Evolutionary conservation across 441 rosid species (phyloP).

Genomic region (Croton setiger): DNA sequence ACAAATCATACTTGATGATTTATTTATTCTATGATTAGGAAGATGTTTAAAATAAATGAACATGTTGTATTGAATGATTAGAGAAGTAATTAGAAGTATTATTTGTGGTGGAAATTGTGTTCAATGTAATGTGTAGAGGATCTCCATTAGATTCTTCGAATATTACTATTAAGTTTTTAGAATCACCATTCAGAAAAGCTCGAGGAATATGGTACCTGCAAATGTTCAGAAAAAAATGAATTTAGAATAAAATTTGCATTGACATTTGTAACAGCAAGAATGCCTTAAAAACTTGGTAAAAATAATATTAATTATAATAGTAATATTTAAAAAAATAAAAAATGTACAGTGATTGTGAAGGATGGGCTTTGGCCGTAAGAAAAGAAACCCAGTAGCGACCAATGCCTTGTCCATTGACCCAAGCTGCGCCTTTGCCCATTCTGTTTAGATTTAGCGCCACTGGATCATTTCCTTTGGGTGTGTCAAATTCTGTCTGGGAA

Average conservation of each 20-base stretch:
- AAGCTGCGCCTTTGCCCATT: constrained; percentile 84
- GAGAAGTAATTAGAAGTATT: constrained; percentile 17
- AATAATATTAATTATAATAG: too few relatives aligned
- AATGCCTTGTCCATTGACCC: constrained; percentile 76
- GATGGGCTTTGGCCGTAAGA: constrained; percentile 43
- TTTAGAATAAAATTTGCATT: too few relatives aligned
- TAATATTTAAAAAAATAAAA: background rate
- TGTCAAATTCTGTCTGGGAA: constrained; percentile 48
- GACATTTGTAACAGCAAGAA: too few relatives aligned
- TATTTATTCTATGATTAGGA: too few relatives aligned
- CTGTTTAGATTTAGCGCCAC: constrained; percentile 58
- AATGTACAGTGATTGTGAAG: constrained; percentile 53
- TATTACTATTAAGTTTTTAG: constrained; percentile 47
- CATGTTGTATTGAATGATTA: constrained; percentile 5
- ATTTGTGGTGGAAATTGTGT: constrained; percentile 39
- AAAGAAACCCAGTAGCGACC: constrained; percentile 87
- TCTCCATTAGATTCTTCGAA: constrained; percentile 68
- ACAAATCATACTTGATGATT: too few relatives aligned
- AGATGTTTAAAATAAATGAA: background rate
- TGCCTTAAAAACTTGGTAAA: too few relatives aligned
- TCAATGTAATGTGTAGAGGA: constrained; percentile 52
- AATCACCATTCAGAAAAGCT: constrained; percentile 36
- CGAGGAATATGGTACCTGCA: constrained; percentile 70
- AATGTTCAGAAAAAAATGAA: background rate
- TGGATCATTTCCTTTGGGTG: constrained; percentile 62